These are phyloP conservation scores for Penicillium frequentans DNA, from an alignment of 2,329 filamentous ascomycete species.

Conservation along the genomic window DNA sequence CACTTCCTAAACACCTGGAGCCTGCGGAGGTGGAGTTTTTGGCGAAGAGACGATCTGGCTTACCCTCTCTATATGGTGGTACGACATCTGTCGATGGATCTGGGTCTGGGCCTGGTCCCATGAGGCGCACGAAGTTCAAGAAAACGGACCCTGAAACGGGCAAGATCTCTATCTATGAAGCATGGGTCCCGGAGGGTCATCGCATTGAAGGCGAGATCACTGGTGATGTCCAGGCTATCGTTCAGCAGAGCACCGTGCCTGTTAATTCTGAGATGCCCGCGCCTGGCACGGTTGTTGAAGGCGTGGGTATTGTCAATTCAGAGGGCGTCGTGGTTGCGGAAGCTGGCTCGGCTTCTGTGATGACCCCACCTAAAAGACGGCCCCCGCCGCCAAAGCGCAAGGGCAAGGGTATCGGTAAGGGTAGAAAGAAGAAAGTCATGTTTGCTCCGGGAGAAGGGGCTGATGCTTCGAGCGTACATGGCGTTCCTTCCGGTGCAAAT, in stretches of 20 bases:
- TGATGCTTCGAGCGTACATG: slow-evolving; percentile 36
- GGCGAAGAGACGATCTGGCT: slow-evolving; percentile 60
- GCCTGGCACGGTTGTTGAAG: slow-evolving; percentile 61
- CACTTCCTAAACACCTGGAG: slow-evolving; percentile 58
- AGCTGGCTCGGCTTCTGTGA: slow-evolving; percentile 43
- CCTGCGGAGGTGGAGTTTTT: slow-evolving; percentile 62
- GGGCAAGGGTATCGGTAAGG: slow-evolving; percentile 74
- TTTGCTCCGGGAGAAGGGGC: slow-evolving; percentile 50
- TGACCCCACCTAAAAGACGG: slow-evolving; percentile 59
- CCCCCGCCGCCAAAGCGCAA: slow-evolving; percentile 79
- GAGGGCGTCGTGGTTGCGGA: slow-evolving; percentile 59
- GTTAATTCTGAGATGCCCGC: slow-evolving; percentile 47
- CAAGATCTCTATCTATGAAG: slow-evolving; percentile 80
- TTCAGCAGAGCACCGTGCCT: slow-evolving; percentile 39
- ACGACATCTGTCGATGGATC: slow-evolving; percentile 28
- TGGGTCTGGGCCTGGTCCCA: slow-evolving; percentile 48
- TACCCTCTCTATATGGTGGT: slow-evolving; percentile 53
- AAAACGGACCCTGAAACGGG: slow-evolving; percentile 72
- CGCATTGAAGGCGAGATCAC: slow-evolving; percentile 79
- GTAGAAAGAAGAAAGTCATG: slow-evolving; percentile 71
- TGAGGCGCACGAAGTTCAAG: slow-evolving; percentile 78
- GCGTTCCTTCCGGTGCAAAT: slow-evolving; percentile 41
- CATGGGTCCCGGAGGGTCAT: slow-evolving; percentile 78
- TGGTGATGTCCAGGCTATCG: slow-evolving; percentile 50
- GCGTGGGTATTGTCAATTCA: slow-evolving; percentile 59